Evolutionary conservation across 2,329 filamentous ascomycete species (phyloP).

Genomic region (Aspergillus thermomutatus): DNA sequence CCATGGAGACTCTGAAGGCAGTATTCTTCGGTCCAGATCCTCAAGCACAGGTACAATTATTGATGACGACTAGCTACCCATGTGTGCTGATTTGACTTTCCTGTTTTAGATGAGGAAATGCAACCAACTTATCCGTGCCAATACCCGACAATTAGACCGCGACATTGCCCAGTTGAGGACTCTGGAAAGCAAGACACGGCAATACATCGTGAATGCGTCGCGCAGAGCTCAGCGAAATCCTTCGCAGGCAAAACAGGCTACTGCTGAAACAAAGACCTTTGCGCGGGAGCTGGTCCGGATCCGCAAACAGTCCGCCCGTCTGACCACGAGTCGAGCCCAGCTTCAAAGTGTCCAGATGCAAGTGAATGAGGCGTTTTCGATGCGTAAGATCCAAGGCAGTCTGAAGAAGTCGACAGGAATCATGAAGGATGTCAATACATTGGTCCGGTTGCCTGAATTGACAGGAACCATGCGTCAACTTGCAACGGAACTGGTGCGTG

Average conservation of each 20-base stretch:
- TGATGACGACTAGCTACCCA: background rate
- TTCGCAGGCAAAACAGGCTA: conserved; percentile 72
- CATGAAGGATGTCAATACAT: conserved; percentile 92
- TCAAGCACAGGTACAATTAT: conserved; percentile 71
- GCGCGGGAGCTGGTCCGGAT: conserved; percentile 82
- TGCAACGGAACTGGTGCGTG: conserved; percentile 82
- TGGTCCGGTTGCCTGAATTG: conserved; percentile 81
- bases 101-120: conserved; percentile 80
- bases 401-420: conserved; percentile 83
- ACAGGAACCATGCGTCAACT: conserved; percentile 87
- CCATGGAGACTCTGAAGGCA: conserved; percentile 82
- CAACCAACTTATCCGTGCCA: conserved; percentile 81
- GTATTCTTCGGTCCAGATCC: conserved; percentile 92
- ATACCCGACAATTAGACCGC: conserved; percentile 91
- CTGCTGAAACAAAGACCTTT: conserved; percentile 79
- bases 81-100: background rate
- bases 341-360: conserved; percentile 94
- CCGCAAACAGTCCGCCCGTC: conserved; percentile 68
- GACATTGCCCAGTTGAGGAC: conserved; percentile 77
- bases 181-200: conserved; percentile 80
- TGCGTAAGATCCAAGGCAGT: conserved; percentile 92
- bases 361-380: conserved; percentile 91
- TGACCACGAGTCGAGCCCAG: conserved; percentile 87
- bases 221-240: conserved; percentile 78
- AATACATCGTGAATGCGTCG: conserved; percentile 77